A percentile compares a stretch with the other conserved stretches of the same genome.
Conservation (phyloP, 106 monocot species). For the Allium sativum region DNA sequence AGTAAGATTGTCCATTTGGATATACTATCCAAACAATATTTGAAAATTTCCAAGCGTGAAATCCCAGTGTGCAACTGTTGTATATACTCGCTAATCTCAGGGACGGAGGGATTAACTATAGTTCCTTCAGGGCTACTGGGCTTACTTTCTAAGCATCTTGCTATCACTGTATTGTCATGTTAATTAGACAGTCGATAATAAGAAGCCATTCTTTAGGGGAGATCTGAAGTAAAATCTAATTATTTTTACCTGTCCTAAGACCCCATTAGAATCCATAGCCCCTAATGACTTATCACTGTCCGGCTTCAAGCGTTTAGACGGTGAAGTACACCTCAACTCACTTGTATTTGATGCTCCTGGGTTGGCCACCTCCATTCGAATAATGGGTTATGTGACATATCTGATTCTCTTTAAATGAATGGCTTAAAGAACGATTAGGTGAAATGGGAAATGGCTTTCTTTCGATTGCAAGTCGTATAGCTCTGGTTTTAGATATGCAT, state of each 20-base stretch:
- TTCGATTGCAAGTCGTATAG: conserved; percentile 13
- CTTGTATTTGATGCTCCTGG: conserved; percentile 11
- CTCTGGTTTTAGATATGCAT: conserved; percentile 71
- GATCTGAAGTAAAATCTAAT: background rate
- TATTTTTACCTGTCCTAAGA: conserved; percentile 10
- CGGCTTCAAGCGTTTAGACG: conserved; percentile 26
- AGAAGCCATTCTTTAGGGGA: too few species aligned
- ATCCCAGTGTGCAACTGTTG: conserved; percentile 19
- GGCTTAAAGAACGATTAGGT: conserved; percentile 16
- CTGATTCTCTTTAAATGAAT: conserved; percentile 15
- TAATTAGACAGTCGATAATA: background rate
- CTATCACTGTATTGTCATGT: conserved; percentile 8
- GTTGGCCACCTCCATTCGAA: conserved; percentile 10
- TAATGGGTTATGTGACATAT: conserved; percentile 13
- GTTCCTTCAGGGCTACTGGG: conserved; percentile 28
- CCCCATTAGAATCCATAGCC: conserved; percentile 18
- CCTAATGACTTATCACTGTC: conserved; percentile 14
- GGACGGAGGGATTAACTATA: conserved; percentile 51
- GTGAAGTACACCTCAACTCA: conserved; percentile 16
- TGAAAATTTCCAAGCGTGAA: conserved; percentile 53
- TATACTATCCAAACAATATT: conserved; percentile 74
- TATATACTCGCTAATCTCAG: conserved; percentile 63
- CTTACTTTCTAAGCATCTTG: conserved; percentile 14
- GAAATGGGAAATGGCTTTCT: conserved; percentile 18
- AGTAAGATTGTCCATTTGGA: conserved; percentile 47